These are phyloP conservation scores for Fomes fomentarius DNA, from an alignment of 1,284 basidiomycete genomes.

Conservation along the genomic window DNA sequence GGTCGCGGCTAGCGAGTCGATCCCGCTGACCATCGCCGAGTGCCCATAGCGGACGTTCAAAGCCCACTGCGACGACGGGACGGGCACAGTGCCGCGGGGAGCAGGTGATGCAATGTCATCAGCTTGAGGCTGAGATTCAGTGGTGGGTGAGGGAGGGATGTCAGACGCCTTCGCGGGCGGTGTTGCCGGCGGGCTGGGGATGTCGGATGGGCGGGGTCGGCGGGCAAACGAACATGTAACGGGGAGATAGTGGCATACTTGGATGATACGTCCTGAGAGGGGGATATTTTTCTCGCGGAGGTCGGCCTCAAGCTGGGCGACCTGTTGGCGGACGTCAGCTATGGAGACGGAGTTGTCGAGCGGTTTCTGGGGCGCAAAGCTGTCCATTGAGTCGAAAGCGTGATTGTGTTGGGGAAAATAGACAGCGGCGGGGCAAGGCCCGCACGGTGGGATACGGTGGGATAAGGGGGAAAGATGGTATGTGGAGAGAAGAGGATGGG, in stretches of 20 bases:
- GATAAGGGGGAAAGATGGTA: conserved; percentile 1
- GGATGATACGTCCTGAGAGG: conserved; percentile 85
- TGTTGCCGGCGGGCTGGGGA: conserved; percentile 71
- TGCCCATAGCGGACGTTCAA: conserved; percentile 87
- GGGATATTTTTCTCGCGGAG: conserved; percentile 70
- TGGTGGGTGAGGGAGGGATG: conserved; percentile 39
- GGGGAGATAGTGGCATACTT: conserved; percentile 85
- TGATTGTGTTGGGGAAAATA: background rate
- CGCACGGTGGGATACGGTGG: background rate
- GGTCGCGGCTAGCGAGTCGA: conserved; percentile 79
- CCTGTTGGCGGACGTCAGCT: conserved; percentile 61
- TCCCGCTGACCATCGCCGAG: conserved; percentile 94
- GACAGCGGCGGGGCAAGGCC: background rate
- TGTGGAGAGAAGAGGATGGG: background rate
- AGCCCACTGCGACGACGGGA: conserved; percentile 59
- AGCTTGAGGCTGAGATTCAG: conserved; percentile 5
- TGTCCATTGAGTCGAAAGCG: conserved; percentile 42
- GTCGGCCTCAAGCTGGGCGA: conserved; percentile 67
- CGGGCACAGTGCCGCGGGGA: conserved; percentile 1
- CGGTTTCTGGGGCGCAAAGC: conserved; percentile 45
- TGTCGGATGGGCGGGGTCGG: conserved; percentile 39
- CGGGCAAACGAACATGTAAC: conserved; percentile 60
- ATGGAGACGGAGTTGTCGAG: conserved; percentile 42
- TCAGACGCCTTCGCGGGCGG: conserved; percentile 55
- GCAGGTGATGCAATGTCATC: conserved; percentile 10